Conservation (phyloP, 768 basidiomycete genomes). For the Lentinula raphanica region DNA sequence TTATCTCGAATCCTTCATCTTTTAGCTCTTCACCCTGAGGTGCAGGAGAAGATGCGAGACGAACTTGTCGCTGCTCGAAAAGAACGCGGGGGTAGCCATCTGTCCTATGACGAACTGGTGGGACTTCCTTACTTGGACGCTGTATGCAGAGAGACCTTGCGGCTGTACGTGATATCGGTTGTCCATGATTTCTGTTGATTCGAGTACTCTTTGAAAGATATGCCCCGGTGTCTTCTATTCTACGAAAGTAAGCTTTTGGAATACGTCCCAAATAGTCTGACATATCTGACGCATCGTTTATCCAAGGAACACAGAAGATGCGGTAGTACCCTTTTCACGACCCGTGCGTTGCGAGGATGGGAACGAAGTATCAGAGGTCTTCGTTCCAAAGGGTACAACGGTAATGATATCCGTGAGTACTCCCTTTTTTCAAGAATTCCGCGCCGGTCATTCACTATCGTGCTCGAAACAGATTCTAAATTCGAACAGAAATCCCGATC, state of each 20-base stretch:
- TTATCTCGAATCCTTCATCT: constrained; percentile 28
- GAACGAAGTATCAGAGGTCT: constrained; percentile 27
- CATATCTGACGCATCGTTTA: background rate
- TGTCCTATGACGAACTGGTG: constrained; percentile 33
- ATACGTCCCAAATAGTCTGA: background rate
- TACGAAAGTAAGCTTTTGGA: constrained; percentile 17
- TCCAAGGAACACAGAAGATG: constrained; percentile 29
- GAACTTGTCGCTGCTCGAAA: constrained; percentile 27
- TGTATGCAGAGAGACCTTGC: constrained; percentile 33
- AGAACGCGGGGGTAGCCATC: constrained; percentile 16
- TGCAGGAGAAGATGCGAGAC: constrained; percentile 31
- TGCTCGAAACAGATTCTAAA: constrained; percentile 16
- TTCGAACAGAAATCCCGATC: constrained; percentile 32
- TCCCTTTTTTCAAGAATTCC: background rate
- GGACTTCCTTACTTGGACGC: constrained; percentile 35
- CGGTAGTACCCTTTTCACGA: constrained; percentile 34
- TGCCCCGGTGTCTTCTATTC: constrained; percentile 12
- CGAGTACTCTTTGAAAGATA: constrained; percentile 4
- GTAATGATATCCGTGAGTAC: constrained; percentile 25
- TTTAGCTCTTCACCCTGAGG: constrained; percentile 28
- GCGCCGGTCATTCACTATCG: background rate
- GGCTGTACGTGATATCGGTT: constrained; percentile 27
- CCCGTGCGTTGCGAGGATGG: constrained; percentile 35
- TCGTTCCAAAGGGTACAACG: constrained; percentile 33
- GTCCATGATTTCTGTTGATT: background rate